Conservation (phyloP, 805 yeast genomes). For the Ascoidea asiatica region DNA sequence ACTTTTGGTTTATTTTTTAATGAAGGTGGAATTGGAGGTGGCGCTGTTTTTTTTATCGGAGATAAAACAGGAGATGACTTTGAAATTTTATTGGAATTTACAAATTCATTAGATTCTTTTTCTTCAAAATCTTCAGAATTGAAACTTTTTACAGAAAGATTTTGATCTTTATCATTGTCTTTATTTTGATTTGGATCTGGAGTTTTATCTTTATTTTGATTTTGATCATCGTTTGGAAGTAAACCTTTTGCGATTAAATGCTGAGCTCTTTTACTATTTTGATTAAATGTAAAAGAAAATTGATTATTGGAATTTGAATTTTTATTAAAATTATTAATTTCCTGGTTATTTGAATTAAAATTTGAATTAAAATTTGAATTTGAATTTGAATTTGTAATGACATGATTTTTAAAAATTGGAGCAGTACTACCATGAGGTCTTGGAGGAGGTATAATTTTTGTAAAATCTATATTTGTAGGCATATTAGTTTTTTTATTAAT, state of each 20-base stretch:
- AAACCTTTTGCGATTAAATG: not conserved
- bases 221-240: not conserved
- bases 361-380: not conserved
- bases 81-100: not conserved
- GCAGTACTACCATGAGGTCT: constrained; percentile 7
- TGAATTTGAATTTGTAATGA: not conserved
- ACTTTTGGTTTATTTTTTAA: not conserved
- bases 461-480: not conserved
- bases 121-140: too few relatives aligned
- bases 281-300: not conserved
- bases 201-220: too few relatives aligned
- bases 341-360: not conserved
- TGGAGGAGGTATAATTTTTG: constrained; percentile 9
- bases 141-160: too few relatives aligned
- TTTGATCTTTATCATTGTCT: too few relatives aligned
- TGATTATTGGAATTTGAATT: not conserved
- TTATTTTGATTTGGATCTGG: too few relatives aligned
- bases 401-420: not conserved
- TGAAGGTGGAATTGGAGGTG: not conserved
- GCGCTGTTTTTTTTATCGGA: not conserved
- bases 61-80: not conserved
- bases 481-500: not conserved
- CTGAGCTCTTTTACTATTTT: not conserved
- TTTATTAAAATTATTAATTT: too few relatives aligned
- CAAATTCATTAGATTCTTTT: not conserved